These are phyloP conservation scores for Talaromyces stipitatus DNA, from an alignment of 495 filamentous ascomycete species.

Conservation along the genomic window DNA sequence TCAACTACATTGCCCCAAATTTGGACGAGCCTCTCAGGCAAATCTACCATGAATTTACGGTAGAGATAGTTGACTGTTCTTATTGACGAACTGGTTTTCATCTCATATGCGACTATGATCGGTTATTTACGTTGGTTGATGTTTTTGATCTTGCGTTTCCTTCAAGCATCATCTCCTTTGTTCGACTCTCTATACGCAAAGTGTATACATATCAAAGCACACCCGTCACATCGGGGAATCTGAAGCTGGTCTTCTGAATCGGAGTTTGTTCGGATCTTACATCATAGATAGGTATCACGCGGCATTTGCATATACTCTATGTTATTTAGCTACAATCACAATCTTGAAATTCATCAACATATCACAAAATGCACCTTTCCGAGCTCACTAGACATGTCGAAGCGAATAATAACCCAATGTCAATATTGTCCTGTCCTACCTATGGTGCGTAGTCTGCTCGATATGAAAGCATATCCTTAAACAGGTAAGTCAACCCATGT, in stretches of 20 bases:
- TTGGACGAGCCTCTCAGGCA: not conserved
- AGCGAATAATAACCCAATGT: too few relatives aligned
- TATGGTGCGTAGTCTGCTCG: too few relatives aligned
- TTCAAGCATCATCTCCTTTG: not conserved
- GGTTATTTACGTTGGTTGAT: not conserved
- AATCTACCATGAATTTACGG: not conserved
- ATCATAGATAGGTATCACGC: constrained; percentile 2
- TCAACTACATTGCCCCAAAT: not conserved
- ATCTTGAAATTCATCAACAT: not conserved
- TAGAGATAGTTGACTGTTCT: not conserved
- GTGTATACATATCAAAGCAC: not conserved
- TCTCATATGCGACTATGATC: not conserved
- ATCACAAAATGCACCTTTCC: not conserved
- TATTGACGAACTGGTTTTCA: not conserved
- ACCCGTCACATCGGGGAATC: not conserved
- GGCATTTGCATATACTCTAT: constrained; percentile 1
- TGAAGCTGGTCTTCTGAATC: not conserved
- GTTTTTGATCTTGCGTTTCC: not conserved
- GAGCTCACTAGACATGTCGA: not conserved
- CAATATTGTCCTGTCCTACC: not conserved
- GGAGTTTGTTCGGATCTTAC: not conserved
- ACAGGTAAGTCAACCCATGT: not conserved
- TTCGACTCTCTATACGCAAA: not conserved
- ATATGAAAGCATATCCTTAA: not conserved
- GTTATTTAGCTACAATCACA: not conserved